Percentiles rank a stretch among this genome's conserved stretches.
Evolutionary conservation across 768 basidiomycete species (phyloP).

Genomic region (Coprinopsis cinerea): DNA sequence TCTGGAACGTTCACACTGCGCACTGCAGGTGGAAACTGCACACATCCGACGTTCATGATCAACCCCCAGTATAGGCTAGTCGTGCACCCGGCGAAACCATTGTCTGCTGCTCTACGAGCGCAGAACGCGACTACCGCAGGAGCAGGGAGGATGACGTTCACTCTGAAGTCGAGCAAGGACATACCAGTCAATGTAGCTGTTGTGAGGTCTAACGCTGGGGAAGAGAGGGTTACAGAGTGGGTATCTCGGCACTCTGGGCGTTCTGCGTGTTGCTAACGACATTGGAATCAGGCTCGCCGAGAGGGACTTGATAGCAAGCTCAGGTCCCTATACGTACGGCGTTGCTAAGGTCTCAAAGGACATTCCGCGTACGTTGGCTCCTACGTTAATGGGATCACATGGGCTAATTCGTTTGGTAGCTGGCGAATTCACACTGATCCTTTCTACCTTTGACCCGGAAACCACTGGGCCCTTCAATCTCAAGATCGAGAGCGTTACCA

Average conservation of each 20-base stretch:
- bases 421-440: conserved; percentile 78
- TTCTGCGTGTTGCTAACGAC: neutral
- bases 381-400: neutral
- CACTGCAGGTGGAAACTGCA: conserved; percentile 81
- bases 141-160: conserved; percentile 37
- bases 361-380: conserved; percentile 42
- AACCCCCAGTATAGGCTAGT: conserved; percentile 88
- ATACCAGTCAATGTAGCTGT: conserved; percentile 68
- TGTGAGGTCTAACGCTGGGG: conserved; percentile 58
- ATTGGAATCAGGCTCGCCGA: conserved; percentile 41
- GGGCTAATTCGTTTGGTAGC: conserved; percentile 32
- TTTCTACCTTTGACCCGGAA: conserved; percentile 78
- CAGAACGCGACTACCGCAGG: too few species aligned
- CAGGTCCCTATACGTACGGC: conserved; percentile 81
- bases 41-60: conserved; percentile 73
- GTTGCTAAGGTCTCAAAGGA: conserved; percentile 49
- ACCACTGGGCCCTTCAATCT: conserved; percentile 64
- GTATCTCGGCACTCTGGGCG: conserved; percentile 26
- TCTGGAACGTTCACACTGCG: conserved; percentile 57
- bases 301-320: conserved; percentile 66
- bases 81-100: conserved; percentile 24
- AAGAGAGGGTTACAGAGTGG: conserved; percentile 70
- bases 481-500: conserved; percentile 49
- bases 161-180: conserved; percentile 53
- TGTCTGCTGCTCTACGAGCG: neutral